Evolutionary conservation across 441 rosid species (phyloP).

Genomic region (Gossypium lobatum): DNA sequence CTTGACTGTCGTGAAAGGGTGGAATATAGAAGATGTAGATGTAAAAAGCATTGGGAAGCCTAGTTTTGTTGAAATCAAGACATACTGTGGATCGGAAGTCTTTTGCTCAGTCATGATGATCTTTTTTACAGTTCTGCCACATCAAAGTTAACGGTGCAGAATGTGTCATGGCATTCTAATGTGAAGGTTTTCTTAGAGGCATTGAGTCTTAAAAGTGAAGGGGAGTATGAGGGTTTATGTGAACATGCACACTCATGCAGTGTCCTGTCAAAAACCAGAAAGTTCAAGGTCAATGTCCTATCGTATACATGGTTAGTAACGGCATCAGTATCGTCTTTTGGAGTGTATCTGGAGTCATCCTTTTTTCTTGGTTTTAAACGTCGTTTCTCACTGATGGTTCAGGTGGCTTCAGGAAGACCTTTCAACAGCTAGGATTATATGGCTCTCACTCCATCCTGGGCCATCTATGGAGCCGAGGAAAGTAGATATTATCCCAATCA

Average conservation of each 20-base stretch:
- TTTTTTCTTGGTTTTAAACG: background rate
- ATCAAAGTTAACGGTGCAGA: conserved; percentile 93
- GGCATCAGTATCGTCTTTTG: background rate
- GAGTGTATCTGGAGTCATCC: background rate
- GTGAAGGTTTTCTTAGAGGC: conserved; percentile 88
- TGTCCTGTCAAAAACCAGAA: conserved; percentile 79
- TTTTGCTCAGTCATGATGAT: background rate
- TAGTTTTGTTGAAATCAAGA: conserved; percentile 91
- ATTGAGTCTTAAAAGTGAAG: conserved; percentile 59
- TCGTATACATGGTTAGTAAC: conserved; percentile 79
- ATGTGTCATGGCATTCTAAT: conserved; percentile 93
- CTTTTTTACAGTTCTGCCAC: conserved; percentile 60
- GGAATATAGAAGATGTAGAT: conserved; percentile 86
- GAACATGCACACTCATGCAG: conserved; percentile 94
- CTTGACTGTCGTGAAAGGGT: conserved; percentile 87
- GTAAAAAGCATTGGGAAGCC: conserved; percentile 68
- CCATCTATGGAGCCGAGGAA: conserved; percentile 83
- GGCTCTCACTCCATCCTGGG: conserved; percentile 84
- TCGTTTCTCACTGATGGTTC: conserved; percentile 14
- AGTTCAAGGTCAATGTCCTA: conserved; percentile 72
- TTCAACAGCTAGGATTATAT: conserved; percentile 75
- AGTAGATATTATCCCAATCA: conserved; percentile 93
- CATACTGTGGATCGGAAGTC: conserved; percentile 88
- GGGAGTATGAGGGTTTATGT: conserved; percentile 87
- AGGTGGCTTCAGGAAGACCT: conserved; percentile 83